Conservation (phyloP, 2,329 filamentous ascomycete genomes). For the Onygenales sp. region DNA sequence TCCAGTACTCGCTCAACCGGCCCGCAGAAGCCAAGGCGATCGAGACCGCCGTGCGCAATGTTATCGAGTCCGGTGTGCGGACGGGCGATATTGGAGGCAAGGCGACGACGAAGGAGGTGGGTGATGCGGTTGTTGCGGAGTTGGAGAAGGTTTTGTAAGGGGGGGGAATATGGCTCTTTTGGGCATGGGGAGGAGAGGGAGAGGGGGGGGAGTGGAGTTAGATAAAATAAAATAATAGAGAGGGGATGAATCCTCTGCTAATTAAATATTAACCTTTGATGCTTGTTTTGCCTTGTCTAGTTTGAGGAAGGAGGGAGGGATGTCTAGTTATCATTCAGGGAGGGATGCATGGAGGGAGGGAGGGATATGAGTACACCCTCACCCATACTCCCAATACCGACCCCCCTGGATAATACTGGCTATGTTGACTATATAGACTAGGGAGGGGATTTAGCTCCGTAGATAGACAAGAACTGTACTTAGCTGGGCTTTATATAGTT, state of each 20-base stretch:
- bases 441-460: too few species aligned
- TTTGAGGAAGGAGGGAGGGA: too few species aligned
- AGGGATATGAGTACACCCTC: too few species aligned
- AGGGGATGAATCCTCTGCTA: background rate
- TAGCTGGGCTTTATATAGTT: too few species aligned
- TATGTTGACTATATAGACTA: too few species aligned
- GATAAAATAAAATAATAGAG: background rate
- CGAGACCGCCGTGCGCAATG: slow-evolving; percentile 69
- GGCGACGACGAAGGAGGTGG: slow-evolving; percentile 65
- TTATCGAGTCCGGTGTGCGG: slow-evolving; percentile 67
- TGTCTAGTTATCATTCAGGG: too few species aligned
- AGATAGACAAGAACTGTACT: too few species aligned
- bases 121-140: slow-evolving; percentile 70
- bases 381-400: too few species aligned
- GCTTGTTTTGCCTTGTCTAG: too few species aligned
- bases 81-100: slow-evolving; percentile 81
- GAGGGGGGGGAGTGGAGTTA: background rate
- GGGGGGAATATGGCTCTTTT: background rate
- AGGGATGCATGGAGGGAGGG: too few species aligned
- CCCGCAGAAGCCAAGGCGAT: slow-evolving; percentile 67
- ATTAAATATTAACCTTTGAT: slow-evolving; percentile 5
- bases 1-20: slow-evolving; percentile 81
- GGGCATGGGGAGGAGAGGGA: background rate
- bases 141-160: slow-evolving; percentile 54
- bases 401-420: too few species aligned